Conservation (phyloP, 805 yeast genomes). For the Cyberlindnera euphorbiae region DNA sequence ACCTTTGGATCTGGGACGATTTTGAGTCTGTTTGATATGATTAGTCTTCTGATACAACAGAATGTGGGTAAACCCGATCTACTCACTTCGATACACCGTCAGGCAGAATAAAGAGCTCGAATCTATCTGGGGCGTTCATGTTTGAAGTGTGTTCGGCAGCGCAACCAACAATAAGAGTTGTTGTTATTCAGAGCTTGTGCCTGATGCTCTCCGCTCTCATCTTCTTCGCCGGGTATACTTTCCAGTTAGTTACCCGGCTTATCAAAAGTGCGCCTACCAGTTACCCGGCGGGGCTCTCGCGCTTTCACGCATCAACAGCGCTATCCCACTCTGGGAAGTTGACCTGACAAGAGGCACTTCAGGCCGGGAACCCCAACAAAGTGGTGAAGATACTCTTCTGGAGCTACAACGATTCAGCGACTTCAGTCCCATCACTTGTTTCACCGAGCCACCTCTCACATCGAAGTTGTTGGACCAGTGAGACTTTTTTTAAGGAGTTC, state of each 20-base stretch:
- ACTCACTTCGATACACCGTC: conserved; percentile 92
- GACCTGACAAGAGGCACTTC: not conserved
- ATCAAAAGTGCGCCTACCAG: conserved; percentile 1
- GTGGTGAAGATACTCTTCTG: not conserved
- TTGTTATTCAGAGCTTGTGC: too few species aligned
- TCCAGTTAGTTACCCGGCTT: conserved; percentile 1
- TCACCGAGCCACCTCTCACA: too few species aligned
- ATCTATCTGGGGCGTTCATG: conserved; percentile 99
- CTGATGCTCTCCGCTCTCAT: too few species aligned
- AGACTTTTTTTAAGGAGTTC: too few species aligned
- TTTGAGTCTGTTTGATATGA: conserved; percentile 46
- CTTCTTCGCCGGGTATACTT: too few species aligned
- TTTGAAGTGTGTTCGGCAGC: not conserved
- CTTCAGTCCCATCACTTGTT: too few species aligned
- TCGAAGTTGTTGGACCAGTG: too few species aligned
- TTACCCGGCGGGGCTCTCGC: not conserved
- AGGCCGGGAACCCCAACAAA: not conserved
- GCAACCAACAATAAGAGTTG: not conserved
- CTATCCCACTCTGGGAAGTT: conserved; percentile 1
- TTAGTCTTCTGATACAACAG: conserved; percentile 7
- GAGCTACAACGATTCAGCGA: too few species aligned
- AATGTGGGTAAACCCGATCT: not conserved
- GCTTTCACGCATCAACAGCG: conserved; percentile 1
- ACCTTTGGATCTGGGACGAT: conserved; percentile 92
- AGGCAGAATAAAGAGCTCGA: conserved; percentile 93